phyloP scores from a whole-genome alignment of 768 basidiomycete species.

The Clitopilus passeckerianus region DNA sequence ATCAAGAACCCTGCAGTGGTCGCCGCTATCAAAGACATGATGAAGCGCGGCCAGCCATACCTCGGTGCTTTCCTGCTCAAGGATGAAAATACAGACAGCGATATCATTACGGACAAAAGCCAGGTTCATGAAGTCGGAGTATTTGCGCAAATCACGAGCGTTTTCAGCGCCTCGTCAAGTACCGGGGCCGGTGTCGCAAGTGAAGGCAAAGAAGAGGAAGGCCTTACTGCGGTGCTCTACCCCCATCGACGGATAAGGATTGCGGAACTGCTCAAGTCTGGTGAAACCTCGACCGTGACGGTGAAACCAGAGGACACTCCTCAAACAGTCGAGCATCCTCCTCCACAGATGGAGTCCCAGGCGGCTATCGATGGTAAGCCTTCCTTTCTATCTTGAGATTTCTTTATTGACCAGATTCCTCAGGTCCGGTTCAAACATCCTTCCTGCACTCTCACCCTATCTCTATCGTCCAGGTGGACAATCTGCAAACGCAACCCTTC shows the following conservation, averaged over 20 bases:
- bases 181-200: conserved; percentile 35
- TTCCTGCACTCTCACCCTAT: conserved; percentile 80
- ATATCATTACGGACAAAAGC: conserved; percentile 84
- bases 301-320: conserved; percentile 34
- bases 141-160: conserved; percentile 94
- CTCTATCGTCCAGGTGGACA: conserved; percentile 86
- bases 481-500: conserved; percentile 76
- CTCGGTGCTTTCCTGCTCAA: conserved; percentile 95
- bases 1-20: conserved; percentile 89
- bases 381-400: not conserved
- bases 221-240: conserved; percentile 91
- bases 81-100: conserved; percentile 88
- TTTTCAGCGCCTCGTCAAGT: conserved; percentile 55
- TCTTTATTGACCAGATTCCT: conserved; percentile 2
- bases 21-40: conserved; percentile 92
- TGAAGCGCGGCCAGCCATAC: conserved; percentile 95
- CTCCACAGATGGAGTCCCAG: conserved; percentile 21
- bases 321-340: conserved; percentile 44
- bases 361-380: conserved; percentile 12
- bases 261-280: conserved; percentile 77
- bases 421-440: conserved; percentile 72
- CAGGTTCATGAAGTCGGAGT: conserved; percentile 92
- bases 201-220: conserved; percentile 69
- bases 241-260: conserved; percentile 90
- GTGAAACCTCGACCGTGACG: conserved; percentile 33